phyloP scores from a whole-genome alignment of 495 filamentous ascomycete genomes.

The Penicillium daleae region DNA sequence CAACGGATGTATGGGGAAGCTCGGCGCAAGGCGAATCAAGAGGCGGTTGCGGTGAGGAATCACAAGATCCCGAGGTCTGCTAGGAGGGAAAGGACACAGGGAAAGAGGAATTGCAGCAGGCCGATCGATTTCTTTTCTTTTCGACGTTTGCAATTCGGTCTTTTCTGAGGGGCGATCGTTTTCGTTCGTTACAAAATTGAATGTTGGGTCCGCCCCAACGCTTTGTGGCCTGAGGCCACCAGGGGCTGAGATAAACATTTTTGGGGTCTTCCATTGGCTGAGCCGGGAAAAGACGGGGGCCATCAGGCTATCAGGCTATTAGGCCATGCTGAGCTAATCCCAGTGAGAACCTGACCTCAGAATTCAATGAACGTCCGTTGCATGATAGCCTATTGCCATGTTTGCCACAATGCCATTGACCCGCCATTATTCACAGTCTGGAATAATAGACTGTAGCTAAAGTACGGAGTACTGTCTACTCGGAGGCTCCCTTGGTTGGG shows the following conservation, averaged over 20 bases:
- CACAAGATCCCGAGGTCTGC: constrained; percentile 44
- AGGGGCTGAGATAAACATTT: not conserved
- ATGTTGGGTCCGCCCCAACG: constrained; percentile 44
- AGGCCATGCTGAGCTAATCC: constrained; percentile 2
- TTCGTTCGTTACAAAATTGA: constrained; percentile 17
- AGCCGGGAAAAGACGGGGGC: constrained; percentile 1
- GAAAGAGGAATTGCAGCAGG: constrained; percentile 10
- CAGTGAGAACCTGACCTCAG: not conserved
- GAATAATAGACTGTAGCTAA: not conserved
- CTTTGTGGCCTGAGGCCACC: constrained; percentile 29
- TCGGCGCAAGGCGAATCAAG: constrained; percentile 21
- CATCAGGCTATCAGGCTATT: constrained; percentile 3
- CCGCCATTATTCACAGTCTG: not conserved
- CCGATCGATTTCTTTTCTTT: constrained; percentile 9
- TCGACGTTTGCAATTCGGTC: not conserved
- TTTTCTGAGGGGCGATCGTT: constrained; percentile 25
- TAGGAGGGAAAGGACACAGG: constrained; percentile 6
- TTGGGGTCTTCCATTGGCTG: not conserved
- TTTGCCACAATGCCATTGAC: not conserved
- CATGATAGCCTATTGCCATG: not conserved
- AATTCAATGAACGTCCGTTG: not conserved
- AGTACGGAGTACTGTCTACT: not conserved
- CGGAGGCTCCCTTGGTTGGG: not conserved
- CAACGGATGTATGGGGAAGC: constrained; percentile 32
- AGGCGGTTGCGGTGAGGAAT: constrained; percentile 22